phyloP scores from a whole-genome alignment of 495 filamentous ascomycete genomes.

The Aspergillus asperescens region DNA sequence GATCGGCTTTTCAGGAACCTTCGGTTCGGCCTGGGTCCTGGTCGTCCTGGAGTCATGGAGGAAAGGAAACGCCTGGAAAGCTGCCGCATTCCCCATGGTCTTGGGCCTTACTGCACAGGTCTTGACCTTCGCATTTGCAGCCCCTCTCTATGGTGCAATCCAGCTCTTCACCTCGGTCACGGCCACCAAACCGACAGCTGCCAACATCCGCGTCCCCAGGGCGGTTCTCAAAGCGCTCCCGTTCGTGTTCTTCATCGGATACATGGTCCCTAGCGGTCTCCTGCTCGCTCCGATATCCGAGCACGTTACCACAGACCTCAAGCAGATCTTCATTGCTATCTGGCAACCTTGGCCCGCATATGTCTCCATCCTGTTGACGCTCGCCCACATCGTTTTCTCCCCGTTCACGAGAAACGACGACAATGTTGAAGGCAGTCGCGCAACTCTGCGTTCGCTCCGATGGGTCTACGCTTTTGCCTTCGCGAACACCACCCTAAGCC shows the following conservation, averaged over 20 bases:
- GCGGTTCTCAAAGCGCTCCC: conserved; percentile 46
- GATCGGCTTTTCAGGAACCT: conserved; percentile 49
- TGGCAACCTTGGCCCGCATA: conserved; percentile 60
- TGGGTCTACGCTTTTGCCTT: conserved; percentile 52
- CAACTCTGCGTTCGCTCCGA: conserved; percentile 42
- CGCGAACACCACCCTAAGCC: conserved; percentile 40
- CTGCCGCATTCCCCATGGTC: conserved; percentile 45
- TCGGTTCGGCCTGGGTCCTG: conserved; percentile 51
- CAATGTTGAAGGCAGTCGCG: conserved; percentile 15
- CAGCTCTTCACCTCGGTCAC: conserved; percentile 52
- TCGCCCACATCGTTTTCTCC: conserved; percentile 28
- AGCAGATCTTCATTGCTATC: conserved; percentile 53
- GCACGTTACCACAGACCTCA: conserved; percentile 39
- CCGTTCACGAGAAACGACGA: conserved; percentile 33
- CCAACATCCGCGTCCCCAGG: conserved; percentile 45
- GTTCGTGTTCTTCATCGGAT: conserved; percentile 43
- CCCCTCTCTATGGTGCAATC: conserved; percentile 47
- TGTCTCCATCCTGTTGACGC: conserved; percentile 29
- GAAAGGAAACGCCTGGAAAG: conserved; percentile 47
- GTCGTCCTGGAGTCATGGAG: conserved; percentile 53
- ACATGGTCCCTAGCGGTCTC: conserved; percentile 45
- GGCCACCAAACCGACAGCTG: conserved; percentile 38
- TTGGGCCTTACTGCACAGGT: conserved; percentile 52
- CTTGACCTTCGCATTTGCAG: conserved; percentile 47
- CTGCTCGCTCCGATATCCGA: conserved; percentile 49